Conservation (phyloP, 2,329 filamentous ascomycete species). For the Ascosphaera acerosa region DNA sequence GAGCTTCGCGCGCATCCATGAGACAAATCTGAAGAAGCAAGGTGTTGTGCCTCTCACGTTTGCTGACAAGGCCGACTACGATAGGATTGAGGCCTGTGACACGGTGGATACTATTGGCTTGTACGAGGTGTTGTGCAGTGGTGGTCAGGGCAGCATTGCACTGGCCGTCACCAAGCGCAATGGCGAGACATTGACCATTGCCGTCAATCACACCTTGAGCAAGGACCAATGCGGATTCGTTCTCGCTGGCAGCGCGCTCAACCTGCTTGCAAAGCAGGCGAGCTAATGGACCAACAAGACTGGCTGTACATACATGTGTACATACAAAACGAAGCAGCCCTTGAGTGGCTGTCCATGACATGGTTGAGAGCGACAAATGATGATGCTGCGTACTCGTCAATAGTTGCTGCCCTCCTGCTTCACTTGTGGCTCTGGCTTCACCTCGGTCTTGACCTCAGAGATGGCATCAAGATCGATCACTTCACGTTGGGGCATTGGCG, state of each 20-base stretch:
- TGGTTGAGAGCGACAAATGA: too few relatives aligned
- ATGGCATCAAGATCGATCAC: too few relatives aligned
- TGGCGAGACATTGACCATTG: conserved; percentile 42
- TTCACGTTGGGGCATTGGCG: too few relatives aligned
- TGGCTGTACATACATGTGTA: too few relatives aligned
- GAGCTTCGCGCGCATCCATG: conserved; percentile 76
- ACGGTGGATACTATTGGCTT: conserved; percentile 60
- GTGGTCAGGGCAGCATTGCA: conserved; percentile 36
- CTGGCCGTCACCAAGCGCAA: conserved; percentile 35
- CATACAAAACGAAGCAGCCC: too few relatives aligned
- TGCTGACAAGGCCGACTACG: conserved; percentile 67
- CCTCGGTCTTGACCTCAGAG: too few relatives aligned
- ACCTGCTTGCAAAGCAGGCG: conserved; percentile 48
- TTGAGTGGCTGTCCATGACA: too few relatives aligned
- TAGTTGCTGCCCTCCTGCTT: too few relatives aligned
- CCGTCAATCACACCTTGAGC: conserved; percentile 68
- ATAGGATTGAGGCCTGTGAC: conserved; percentile 59
- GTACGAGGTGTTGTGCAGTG: conserved; percentile 51
- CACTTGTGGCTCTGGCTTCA: too few relatives aligned
- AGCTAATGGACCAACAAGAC: too few relatives aligned
- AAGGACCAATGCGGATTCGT: conserved; percentile 83
- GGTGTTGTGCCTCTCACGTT: conserved; percentile 89
- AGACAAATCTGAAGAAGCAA: conserved; percentile 94
- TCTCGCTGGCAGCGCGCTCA: conserved; percentile 77
- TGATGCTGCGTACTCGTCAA: too few relatives aligned